phyloP scores from a whole-genome alignment of 129 eudicot species.

The Ambrosia artemisiifolia region DNA sequence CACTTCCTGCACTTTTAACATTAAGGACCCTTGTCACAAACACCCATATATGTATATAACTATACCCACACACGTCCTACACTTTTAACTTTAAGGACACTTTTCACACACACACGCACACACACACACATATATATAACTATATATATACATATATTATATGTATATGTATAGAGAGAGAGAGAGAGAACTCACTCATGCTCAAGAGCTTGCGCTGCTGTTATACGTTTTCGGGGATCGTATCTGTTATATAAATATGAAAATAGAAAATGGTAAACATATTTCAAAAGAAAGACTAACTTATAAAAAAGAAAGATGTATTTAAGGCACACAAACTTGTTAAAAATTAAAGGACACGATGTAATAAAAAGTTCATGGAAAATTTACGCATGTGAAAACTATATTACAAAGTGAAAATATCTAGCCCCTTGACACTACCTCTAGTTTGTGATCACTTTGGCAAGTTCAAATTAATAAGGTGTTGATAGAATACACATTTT shows the following conservation, averaged over 20 bases:
- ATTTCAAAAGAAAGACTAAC: neutral
- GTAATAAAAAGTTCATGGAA: neutral
- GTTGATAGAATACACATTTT: neutral
- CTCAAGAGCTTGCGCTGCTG: conserved; percentile 99
- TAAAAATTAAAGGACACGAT: neutral
- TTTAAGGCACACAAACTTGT: neutral
- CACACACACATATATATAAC: neutral
- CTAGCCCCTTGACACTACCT: too few relatives aligned
- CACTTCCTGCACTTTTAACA: too few relatives aligned
- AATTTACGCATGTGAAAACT: neutral
- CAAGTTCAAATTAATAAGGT: neutral
- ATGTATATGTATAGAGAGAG: neutral
- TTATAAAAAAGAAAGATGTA: neutral
- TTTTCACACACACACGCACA: too few relatives aligned
- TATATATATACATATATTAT: neutral
- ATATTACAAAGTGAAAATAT: too few relatives aligned
- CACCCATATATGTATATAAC: neutral
- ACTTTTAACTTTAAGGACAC: too few relatives aligned
- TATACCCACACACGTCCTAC: neutral
- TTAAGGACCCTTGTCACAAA: too few relatives aligned
- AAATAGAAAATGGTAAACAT: conserved; percentile 14
- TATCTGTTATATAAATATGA: conserved; percentile 45
- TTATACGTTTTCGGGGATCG: conserved; percentile 89
- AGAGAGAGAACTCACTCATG: conserved; percentile 62
- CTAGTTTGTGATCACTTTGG: too few relatives aligned